Evolutionary conservation across 2,329 filamentous ascomycete genomes (phyloP).

Genomic region (Volutella citrinella): DNA sequence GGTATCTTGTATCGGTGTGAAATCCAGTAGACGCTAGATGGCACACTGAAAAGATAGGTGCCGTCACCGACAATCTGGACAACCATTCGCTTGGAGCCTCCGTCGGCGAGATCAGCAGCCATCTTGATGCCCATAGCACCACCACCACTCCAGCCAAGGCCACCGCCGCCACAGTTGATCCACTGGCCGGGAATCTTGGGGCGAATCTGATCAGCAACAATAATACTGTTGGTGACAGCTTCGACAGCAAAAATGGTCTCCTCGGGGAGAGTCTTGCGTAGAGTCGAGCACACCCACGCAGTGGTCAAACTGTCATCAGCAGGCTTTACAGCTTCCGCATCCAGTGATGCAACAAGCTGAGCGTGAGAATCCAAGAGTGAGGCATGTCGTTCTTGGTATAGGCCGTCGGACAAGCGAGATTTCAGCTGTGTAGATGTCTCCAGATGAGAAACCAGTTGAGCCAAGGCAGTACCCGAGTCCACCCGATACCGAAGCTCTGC

Average conservation of each 20-base stretch:
- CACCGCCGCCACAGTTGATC: slow-evolving; percentile 77
- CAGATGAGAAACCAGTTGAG: slow-evolving; percentile 58
- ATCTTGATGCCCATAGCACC: slow-evolving; percentile 73
- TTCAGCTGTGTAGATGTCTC: slow-evolving; percentile 42
- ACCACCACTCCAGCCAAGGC: slow-evolving; percentile 76
- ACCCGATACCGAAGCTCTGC: slow-evolving; percentile 63
- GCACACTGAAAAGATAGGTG: slow-evolving; percentile 50
- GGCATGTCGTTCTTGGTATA: not conserved
- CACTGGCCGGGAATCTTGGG: slow-evolving; percentile 65
- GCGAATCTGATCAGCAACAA: slow-evolving; percentile 68
- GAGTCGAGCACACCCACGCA: slow-evolving; percentile 18
- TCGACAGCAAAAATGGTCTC: slow-evolving; percentile 71
- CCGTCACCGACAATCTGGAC: slow-evolving; percentile 54
- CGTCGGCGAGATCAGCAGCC: slow-evolving; percentile 43
- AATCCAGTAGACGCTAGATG: slow-evolving; percentile 53
- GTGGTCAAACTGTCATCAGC: slow-evolving; percentile 12
- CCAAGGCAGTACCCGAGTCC: slow-evolving; percentile 60
- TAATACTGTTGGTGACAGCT: slow-evolving; percentile 66
- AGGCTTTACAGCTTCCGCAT: slow-evolving; percentile 48
- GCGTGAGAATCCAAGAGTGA: not conserved
- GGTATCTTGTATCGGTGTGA: slow-evolving; percentile 49
- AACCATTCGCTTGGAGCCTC: slow-evolving; percentile 43
- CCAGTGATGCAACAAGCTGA: slow-evolving; percentile 42
- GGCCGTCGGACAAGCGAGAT: slow-evolving; percentile 41
- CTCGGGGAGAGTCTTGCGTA: slow-evolving; percentile 28